Conservation (phyloP, 495 filamentous ascomycete genomes). For the Neurospora sp. region DNA sequence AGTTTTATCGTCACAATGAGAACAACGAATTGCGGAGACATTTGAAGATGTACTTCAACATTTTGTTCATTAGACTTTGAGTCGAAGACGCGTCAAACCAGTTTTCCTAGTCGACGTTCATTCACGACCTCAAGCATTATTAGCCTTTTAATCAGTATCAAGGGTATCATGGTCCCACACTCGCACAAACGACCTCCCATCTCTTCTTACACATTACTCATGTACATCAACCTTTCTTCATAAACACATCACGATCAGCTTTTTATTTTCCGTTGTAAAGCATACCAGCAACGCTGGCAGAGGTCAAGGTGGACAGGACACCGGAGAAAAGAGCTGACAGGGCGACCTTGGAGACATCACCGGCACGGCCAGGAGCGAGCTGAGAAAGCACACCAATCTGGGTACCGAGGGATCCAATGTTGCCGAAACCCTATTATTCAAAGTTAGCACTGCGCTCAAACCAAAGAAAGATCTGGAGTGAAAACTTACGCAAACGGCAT, state of each 20-base stretch:
- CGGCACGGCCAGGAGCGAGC: constrained; percentile 60
- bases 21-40: background rate
- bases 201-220: background rate
- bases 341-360: constrained; percentile 67
- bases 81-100: background rate
- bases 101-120: background rate
- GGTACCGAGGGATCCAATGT: constrained; percentile 71
- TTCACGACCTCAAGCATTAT: background rate
- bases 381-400: constrained; percentile 81
- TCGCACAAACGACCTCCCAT: background rate
- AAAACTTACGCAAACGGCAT: constrained; percentile 73
- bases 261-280: constrained; percentile 8
- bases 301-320: constrained; percentile 68
- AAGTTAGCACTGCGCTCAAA: constrained; percentile 38
- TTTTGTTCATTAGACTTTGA: background rate
- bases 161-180: background rate
- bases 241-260: background rate
- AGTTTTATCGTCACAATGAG: background rate
- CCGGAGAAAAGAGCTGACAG: constrained; percentile 69
- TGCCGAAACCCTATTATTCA: constrained; percentile 68
- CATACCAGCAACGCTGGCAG: constrained; percentile 70
- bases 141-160: background rate
- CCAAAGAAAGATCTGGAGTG: background rate
- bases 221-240: background rate
- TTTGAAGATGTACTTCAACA: background rate